phyloP scores from a whole-genome alignment of 225 moss, liverwort and hornwort genomes.

The Straminergon stramineum region DNA sequence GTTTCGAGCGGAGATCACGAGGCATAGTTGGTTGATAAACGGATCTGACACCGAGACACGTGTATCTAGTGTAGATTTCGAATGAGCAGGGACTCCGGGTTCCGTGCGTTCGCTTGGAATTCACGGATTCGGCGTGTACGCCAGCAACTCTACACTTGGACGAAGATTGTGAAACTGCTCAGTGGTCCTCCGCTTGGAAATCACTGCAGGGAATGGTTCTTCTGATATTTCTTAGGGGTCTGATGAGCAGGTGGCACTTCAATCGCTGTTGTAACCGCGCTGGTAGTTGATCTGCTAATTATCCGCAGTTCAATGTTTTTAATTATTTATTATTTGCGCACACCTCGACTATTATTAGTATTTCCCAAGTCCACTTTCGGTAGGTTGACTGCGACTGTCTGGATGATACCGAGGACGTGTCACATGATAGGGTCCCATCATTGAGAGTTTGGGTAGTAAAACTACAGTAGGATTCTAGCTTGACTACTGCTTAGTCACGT shows the following conservation, averaged over 20 bases:
- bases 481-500: no score
- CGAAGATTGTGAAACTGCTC: background rate
- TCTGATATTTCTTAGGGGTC: background rate
- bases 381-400: background rate
- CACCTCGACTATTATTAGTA: background rate
- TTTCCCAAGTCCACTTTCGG: background rate
- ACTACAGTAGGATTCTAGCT: no score
- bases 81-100: background rate
- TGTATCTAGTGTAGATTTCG: background rate
- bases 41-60: background rate
- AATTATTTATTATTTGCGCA: background rate
- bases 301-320: no score
- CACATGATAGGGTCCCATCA: background rate
- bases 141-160: background rate
- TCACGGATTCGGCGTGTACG: background rate
- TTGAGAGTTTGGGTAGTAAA: background rate
- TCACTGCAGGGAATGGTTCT: background rate
- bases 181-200: background rate
- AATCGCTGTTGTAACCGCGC: background rate
- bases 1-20: background rate
- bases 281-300: no score
- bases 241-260: background rate
- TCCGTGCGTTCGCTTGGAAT: background rate
- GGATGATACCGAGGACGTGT: constrained; percentile 14
- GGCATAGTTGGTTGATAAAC: background rate